These are phyloP conservation scores for Plasmodium fragile DNA, from an alignment of 169 alveolate genomes.

Conservation along the genomic window DNA sequence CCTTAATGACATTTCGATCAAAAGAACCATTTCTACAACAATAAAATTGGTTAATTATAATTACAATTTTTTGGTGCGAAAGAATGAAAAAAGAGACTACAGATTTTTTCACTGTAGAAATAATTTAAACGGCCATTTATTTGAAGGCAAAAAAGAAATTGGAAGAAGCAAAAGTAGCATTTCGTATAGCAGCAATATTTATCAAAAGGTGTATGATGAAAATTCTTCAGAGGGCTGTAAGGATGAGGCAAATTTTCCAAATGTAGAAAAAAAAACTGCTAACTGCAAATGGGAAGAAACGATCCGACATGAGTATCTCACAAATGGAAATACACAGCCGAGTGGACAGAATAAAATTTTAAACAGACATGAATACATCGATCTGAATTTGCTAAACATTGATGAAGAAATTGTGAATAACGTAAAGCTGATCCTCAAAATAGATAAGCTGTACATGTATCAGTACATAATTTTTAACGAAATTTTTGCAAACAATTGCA, in stretches of 20 bases:
- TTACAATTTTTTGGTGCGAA: neutral
- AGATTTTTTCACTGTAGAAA: neutral
- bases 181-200: neutral
- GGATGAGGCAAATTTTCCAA: neutral
- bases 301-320: neutral
- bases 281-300: neutral
- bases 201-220: neutral
- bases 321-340: neutral
- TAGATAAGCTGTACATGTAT: conserved; percentile 65
- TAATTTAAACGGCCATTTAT: neutral
- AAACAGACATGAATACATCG: conserved; percentile 50
- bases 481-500: conserved; percentile 44
- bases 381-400: conserved; percentile 22
- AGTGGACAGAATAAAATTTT: conserved; percentile 32
- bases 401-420: conserved; percentile 67
- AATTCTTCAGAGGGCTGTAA: neutral
- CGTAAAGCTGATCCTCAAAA: conserved; percentile 38
- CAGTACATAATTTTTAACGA: conserved; percentile 59
- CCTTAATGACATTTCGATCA: neutral
- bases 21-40: neutral
- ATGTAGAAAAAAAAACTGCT: neutral
- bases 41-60: neutral
- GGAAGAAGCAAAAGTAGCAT: neutral
- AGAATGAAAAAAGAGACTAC: neutral
- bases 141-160: neutral